Base-by-base conservation (phyloP, 768 basidiomycete genomes). In the Trametes cubensis region DNA sequence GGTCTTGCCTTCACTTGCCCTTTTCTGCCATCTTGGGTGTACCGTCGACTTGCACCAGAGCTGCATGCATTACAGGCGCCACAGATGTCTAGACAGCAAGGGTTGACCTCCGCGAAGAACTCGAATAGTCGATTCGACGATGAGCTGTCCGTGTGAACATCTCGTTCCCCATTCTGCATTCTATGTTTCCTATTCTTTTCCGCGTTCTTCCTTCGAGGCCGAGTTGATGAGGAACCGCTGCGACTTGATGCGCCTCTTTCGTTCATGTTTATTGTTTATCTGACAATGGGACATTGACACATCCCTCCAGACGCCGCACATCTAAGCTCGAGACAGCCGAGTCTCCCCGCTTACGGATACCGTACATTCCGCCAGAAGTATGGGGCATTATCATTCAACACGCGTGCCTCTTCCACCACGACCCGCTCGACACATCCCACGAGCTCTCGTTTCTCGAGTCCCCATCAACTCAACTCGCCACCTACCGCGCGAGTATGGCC, bases 301-400 rank as follows among this genome's bases (percentile, higher is more conserved):
- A 5, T 49, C 2, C 21, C 18, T n/a, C 13, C 58, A 64, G 63
- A 49, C 63, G 63, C 49, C 58, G 58, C 28, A 11, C 34, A 5
- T 23, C 53, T 5, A 60, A 52, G 23, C 20, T 48, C 20, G 30
- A 59, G 20, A 40, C 34, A 10, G 18, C 47, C 41, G 44, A 57
- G n/a, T n/a, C 49, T 8, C 10, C 44, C 41, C 39, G 30, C 23
- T 13, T 60, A 34, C 54, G 28, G 51, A 25, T 68, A 26, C 67
- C 64, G 18, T 60, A 51, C 58, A 46, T 68, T 44, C 88, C 88
- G 0, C 70, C 80, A 1, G 88, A 90, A 66, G 69, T 90, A 7
- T 90, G 88, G 88, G 74, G 83, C n/a, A 72, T 81, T 67, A 81
- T 90, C 60, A 74, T 90, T 55, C 83, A 83, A 42, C 82, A 82